Conservation (phyloP, 1,284 basidiomycete genomes). For the Pseudozyma thailandica region DNA sequence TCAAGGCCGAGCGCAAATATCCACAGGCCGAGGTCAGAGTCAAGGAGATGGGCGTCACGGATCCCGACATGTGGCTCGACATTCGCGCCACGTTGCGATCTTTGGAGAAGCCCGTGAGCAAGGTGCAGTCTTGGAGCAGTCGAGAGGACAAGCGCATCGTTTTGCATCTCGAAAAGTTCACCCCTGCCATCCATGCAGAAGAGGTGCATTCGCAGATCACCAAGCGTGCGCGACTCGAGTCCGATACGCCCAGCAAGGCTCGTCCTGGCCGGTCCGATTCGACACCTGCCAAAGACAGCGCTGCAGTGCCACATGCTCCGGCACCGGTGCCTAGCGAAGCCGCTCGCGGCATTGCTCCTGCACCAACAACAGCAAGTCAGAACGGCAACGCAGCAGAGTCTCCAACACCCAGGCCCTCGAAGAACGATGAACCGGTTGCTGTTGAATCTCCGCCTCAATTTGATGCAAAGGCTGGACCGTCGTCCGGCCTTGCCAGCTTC, state of each 20-base stretch:
- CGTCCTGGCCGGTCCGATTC: constrained; percentile 33
- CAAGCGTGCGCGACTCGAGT: constrained; percentile 40
- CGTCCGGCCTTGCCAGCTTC: constrained; percentile 9
- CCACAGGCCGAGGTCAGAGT: constrained; percentile 64
- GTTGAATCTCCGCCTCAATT: constrained; percentile 19
- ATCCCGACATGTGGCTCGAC: constrained; percentile 62
- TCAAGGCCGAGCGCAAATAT: constrained; percentile 65
- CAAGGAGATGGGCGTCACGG: constrained; percentile 52
- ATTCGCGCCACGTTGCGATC: constrained; percentile 63
- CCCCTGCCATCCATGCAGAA: constrained; percentile 58
- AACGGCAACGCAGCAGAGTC: constrained; percentile 14
- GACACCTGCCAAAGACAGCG: constrained; percentile 30
- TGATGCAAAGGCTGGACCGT: constrained; percentile 14
- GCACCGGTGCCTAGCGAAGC: constrained; percentile 42
- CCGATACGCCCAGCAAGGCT: constrained; percentile 37
- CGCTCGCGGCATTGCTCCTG: constrained; percentile 23
- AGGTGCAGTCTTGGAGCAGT: constrained; percentile 56
- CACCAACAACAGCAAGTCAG: constrained; percentile 7
- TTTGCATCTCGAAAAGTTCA: constrained; percentile 62
- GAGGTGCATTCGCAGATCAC: constrained; percentile 38
- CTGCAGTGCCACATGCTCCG: constrained; percentile 22
- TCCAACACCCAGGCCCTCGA: constrained; percentile 11
- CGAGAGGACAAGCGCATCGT: constrained; percentile 55
- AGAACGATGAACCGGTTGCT: constrained; percentile 22
- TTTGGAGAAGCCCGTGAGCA: constrained; percentile 58